Evolutionary conservation across 2,329 filamentous ascomycete genomes (phyloP), one percentile per base, ranked within the genome.

Genomic region (Stagonosporopsis chrysanthemi): DNA sequence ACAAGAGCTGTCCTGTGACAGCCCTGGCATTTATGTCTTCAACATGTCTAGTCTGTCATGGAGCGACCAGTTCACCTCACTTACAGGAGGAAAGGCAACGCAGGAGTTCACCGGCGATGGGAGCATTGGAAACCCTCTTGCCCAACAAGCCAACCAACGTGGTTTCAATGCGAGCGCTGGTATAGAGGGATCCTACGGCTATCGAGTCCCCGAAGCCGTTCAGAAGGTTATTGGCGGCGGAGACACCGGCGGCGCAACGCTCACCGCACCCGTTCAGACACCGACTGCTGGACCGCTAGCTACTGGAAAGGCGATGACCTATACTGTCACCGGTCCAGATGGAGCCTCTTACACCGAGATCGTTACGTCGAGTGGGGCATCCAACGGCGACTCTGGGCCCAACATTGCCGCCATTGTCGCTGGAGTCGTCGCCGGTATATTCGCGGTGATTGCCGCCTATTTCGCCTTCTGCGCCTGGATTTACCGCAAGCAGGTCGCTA

Each of bases 391-490:
- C 24, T 65, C 57, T 38, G 78, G 78, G 2, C 74, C 79, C 11
- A 83, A 84, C 57, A 69, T 85, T 47, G 84, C 78, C 46, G 83
- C 84, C 52, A 86, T 86, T 48, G 77, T 84, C 11, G 83, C 83
- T 0, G 83, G 83, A 15, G 80, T 88, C 19, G 78, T 92, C 29
- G 89, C 90, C 0, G 88, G 87, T n/a, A 68, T 88, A 4, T 81
- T 90, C 4, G 85, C 85, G 44, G 65, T 89, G 17, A 67, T 86
- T 0, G 87, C 87, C 2, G 77, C 79, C 1, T 91, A 90, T 71
- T 82, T 90, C 12, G 87, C 86, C 42, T 91, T 89, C 79, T 90
- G 88, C 75, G 83, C 85, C 17, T 91, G 87, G 85, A 78, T 92
- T 7, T 92, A 92, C 79, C 83, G 88, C 26, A 87, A 87, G 45